Base-by-base conservation (phyloP, 2,329 filamentous ascomycete genomes). In the Sarocladiaceae sp. region DNA sequence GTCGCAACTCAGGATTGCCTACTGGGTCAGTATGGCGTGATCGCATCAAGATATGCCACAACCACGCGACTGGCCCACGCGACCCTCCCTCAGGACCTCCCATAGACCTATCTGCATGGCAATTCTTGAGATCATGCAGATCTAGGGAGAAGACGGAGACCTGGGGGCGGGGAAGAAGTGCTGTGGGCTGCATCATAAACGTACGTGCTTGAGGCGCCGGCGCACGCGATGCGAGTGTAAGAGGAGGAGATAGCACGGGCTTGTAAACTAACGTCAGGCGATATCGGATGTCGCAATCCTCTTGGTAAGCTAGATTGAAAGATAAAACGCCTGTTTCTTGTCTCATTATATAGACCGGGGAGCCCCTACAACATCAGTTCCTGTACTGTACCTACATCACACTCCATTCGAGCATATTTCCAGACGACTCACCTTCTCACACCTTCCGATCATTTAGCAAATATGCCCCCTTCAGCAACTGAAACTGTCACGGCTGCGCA, bases 391-490 rank as follows among this genome's bases (percentile, higher is more conserved):
- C 13, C 26, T 29, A 29, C 26, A 13, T 13, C 26, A 7, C 26
- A 29, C 13, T 29, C 26, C 26, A 29, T 29, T 29, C 7, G 26
- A 29, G 7, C 11, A 15, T n/a, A n/a, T n/a, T n/a, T n/a, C n/a
- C n/a, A n/a, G n/a, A n/a, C n/a, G n/a, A n/a, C n/a, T n/a, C n/a
- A n/a, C n/a, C n/a, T n/a, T n/a, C n/a, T n/a, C n/a, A n/a, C n/a
- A n/a, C n/a, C n/a, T n/a, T n/a, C n/a, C n/a, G n/a, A n/a, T n/a
- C n/a, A n/a, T n/a, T n/a, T n/a, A n/a, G n/a, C 19, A 39, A 51
- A 12, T 26, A 64, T 64, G 61, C 60, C 61, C n/a, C 61, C 62
- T 26, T 61, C 59, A 20, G 58, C 60, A 20, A 55, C 55, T 6
- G 55, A 61, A 50, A 60, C 57, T 41, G 40, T 57, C 45, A 59